Base-by-base conservation (phyloP, 208 protist species). In the Phytomonas francai region DNA sequence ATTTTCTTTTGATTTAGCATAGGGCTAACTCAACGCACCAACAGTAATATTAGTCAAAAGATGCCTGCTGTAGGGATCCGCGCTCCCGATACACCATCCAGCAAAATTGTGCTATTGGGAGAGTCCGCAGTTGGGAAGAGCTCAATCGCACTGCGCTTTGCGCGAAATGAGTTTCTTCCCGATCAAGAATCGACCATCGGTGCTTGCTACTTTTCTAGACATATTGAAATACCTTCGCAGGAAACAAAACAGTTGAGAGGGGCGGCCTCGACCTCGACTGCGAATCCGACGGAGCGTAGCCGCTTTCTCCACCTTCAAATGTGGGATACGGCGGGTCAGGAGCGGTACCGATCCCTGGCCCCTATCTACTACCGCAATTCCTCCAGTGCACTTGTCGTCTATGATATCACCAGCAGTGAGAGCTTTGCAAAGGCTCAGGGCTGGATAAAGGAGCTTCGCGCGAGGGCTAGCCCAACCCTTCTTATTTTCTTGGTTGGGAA, bases 371-470 rank as follows among this genome's bases (percentile, higher is more conserved):
- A 97, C 80, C 87, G 94, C 63, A 89, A 89, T n/a, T 90, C 94
- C 14, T 88, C 79, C 59, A 92, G 87, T 57, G 92, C 92, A 12
- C 69, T 99, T 9, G 85, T 99, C 7, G 98, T 98, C 51, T 99
- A 99, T 74, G 98, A 99, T 76, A 97, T 99, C 65, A 99, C 98
- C 8, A 97, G 94, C 80, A 83, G 84, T 65, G 91, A 98, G 67
- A 97, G 88, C 69, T 93, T 98, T 67, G 74, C 85, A 61, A 94
- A 92, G 71, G 97, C 97, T 28, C 93, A 98, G 71, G 93, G 86
- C 67, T 99, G 98, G 97, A 92, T 99, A 36, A 95, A 97, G 67
- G 98, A 99, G 83, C 81, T 99, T 36, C 80, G 96, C 22, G 69
- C 83, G 39, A 87, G 97, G 86, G 86, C 81, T 59, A 82, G 96